Conservation (phyloP, 306 rosid species). For the Oxytropis ochrocephala region DNA sequence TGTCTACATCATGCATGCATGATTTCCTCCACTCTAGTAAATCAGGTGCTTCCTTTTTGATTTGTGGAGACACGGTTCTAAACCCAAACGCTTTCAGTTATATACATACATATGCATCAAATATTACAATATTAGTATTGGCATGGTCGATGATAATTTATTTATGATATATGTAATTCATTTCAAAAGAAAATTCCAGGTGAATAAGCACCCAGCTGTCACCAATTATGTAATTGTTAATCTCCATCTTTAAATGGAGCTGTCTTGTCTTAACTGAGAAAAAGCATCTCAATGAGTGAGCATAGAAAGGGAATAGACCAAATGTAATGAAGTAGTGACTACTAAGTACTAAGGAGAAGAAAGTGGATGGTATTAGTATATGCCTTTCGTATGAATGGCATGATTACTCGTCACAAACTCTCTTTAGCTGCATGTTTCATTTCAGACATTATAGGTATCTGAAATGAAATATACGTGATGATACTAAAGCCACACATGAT, state of each 20-base stretch:
- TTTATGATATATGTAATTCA: neutral
- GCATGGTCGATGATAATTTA: neutral
- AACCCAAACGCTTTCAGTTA: neutral
- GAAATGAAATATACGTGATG: constrained; percentile 3
- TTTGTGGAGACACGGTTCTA: neutral
- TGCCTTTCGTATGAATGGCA: constrained; percentile 4
- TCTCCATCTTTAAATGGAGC: no score
- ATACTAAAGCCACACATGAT: neutral
- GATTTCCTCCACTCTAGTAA: neutral
- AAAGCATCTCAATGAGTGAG: no score
- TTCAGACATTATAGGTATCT: neutral
- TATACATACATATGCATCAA: neutral
- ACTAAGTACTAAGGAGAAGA: neutral
- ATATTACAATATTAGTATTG: neutral
- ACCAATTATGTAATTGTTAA: no score
- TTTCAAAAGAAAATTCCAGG: neutral
- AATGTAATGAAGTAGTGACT: no score
- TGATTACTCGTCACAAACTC: constrained; percentile 1
- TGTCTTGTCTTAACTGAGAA: no score
- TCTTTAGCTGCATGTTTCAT: neutral
- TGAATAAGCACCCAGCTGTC: neutral
- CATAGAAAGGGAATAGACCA: no score
- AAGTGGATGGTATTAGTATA: neutral
- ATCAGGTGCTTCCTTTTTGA: constrained; percentile 14
- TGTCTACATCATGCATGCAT: constrained; percentile 16